A percentile compares a stretch with the other conserved stretches of the same genome.
phyloP scores from a whole-genome alignment of 2,329 filamentous ascomycete genomes.

The Arthrobotrys iridis region DNA sequence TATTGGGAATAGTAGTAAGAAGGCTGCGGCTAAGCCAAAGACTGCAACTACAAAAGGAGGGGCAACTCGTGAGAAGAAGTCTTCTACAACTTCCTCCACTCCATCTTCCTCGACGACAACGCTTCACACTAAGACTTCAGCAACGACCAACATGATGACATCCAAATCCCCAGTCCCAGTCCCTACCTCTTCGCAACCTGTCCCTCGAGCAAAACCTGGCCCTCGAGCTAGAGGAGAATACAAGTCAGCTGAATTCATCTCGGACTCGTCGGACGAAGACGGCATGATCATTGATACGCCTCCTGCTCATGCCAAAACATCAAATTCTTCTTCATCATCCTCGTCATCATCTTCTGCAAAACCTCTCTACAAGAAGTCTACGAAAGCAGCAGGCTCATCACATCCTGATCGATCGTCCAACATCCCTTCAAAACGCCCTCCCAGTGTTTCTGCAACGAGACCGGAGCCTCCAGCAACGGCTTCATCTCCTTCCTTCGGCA shows the following conservation, averaged over 20 bases:
- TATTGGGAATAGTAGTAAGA: constrained; percentile 47
- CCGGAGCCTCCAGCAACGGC: constrained; percentile 1
- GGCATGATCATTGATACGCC: constrained; percentile 35
- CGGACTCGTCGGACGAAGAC: constrained; percentile 47
- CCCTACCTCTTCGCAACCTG: constrained; percentile 25
- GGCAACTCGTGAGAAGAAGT: constrained; percentile 6
- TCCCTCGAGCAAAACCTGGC: constrained; percentile 4
- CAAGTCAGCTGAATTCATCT: constrained; percentile 53
- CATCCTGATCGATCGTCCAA: constrained; percentile 31
- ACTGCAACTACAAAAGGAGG: constrained; percentile 20
- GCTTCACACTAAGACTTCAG: not conserved
- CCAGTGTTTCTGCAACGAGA: constrained; percentile 6
- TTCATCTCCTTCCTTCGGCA: constrained; percentile 19
- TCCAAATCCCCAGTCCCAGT: constrained; percentile 25
- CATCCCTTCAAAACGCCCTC: constrained; percentile 43
- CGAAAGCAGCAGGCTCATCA: constrained; percentile 18
- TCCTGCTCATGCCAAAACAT: constrained; percentile 27
- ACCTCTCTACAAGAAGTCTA: constrained; percentile 47
- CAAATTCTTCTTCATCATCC: constrained; percentile 19
- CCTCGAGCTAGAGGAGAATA: not conserved
- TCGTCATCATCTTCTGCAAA: constrained; percentile 47
- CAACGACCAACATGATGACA: constrained; percentile 12
- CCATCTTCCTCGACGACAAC: not conserved
- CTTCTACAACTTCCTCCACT: constrained; percentile 18
- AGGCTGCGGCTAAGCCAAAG: constrained; percentile 27